These are phyloP conservation scores for Ophiostoma tasmaniense DNA, from an alignment of 2,329 filamentous ascomycete genomes.

Conservation along the genomic window DNA sequence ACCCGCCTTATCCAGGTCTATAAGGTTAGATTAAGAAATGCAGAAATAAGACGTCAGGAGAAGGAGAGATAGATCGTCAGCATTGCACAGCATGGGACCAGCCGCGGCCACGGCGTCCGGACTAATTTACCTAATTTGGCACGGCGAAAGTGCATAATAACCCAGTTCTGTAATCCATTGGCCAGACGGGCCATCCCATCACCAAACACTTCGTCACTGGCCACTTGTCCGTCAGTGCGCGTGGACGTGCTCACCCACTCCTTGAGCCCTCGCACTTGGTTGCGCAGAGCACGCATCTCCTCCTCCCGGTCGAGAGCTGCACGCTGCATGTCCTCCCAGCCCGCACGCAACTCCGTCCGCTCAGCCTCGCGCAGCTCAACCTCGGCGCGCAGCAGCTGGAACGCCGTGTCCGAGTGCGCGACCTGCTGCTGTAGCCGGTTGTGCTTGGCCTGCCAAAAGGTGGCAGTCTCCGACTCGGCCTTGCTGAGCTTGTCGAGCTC, in stretches of 20 bases:
- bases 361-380: slow-evolving; percentile 40
- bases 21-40: background rate
- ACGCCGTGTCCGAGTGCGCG: slow-evolving; percentile 43
- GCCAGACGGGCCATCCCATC: slow-evolving; percentile 53
- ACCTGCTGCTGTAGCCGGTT: slow-evolving; percentile 38
- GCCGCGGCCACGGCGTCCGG: background rate
- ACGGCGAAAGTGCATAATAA: slow-evolving; percentile 59
- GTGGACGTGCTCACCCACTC: slow-evolving; percentile 63
- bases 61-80: background rate
- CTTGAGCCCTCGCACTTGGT: slow-evolving; percentile 60
- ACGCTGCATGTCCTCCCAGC: slow-evolving; percentile 39
- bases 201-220: slow-evolving; percentile 58
- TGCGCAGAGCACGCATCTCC: slow-evolving; percentile 45
- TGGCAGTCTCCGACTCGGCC: slow-evolving; percentile 46
- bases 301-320: slow-evolving; percentile 45
- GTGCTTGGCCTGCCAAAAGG: slow-evolving; percentile 52
- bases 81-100: background rate
- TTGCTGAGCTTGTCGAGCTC: slow-evolving; percentile 45
- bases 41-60: background rate
- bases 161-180: slow-evolving; percentile 66
- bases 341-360: slow-evolving; percentile 41
- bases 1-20: background rate
- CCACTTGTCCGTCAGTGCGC: slow-evolving; percentile 53
- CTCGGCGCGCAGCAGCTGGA: slow-evolving; percentile 43
- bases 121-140: slow-evolving; percentile 42